These are phyloP conservation scores for Sporodiniella umbellata DNA, from an alignment of 371 early-diverging fungal genomes.

Conservation along the genomic window DNA sequence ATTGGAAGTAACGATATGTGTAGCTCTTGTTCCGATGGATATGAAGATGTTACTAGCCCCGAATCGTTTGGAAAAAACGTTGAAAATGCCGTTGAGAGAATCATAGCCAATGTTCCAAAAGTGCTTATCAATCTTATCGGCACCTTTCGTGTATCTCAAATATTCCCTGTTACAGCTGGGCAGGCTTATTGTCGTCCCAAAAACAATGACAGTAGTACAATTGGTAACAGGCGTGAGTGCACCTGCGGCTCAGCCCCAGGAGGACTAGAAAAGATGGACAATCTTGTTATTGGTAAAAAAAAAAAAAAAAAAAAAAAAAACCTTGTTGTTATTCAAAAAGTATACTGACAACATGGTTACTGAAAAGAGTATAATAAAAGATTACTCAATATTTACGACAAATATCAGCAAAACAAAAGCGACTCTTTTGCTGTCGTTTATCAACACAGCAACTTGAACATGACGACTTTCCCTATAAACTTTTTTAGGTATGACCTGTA, in stretches of 20 bases:
- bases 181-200: slow-evolving; percentile 9
- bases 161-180: slow-evolving; percentile 15
- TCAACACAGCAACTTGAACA: slow-evolving; percentile 17
- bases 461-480: slow-evolving; percentile 21
- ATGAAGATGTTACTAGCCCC: slow-evolving; percentile 10
- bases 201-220: neutral
- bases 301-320: no score
- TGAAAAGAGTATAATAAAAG: slow-evolving; percentile 16
- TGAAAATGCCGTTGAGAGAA: slow-evolving; percentile 16
- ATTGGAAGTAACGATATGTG: slow-evolving; percentile 40
- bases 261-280: slow-evolving; percentile 15
- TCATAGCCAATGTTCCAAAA: slow-evolving; percentile 16
- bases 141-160: slow-evolving; percentile 22
- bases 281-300: slow-evolving; percentile 14
- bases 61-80: slow-evolving; percentile 20
- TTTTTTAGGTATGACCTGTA: slow-evolving; percentile 16
- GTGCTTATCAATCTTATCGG: slow-evolving; percentile 24
- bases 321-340: neutral
- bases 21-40: slow-evolving; percentile 6
- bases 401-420: slow-evolving; percentile 17
- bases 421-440: slow-evolving; percentile 24
- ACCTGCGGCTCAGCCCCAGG: slow-evolving; percentile 13
- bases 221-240: slow-evolving; percentile 1
- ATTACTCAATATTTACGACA: slow-evolving; percentile 15
- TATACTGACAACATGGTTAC: neutral